Evolutionary conservation across 306 rosid species (phyloP), one percentile per base, ranked within the genome.

Genomic region (Arachis stenosperma): DNA sequence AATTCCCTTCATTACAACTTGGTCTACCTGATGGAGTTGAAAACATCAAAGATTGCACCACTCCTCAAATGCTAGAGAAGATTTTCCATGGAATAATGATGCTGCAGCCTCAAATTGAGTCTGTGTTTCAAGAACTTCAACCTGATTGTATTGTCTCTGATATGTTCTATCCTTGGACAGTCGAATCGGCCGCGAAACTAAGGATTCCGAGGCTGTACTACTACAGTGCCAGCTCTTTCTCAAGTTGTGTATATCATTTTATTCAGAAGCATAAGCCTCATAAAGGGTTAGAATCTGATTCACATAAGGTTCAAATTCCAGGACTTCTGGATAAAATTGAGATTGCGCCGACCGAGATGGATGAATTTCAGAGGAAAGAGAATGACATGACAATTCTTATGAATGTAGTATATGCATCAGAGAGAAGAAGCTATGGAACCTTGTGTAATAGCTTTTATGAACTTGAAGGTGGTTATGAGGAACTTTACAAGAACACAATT

Each of bases 381-480:
- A 50, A 1, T 43, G 0, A 5, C 0, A 5, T 0, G 1, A 4
- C 15, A 29, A 60, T 1, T 12, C 8, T 6, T 12, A 33, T 79
- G 50, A 50, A 73, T 2, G 52, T n/a, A 52, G 37, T 73, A 9
- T 67, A 6, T 46, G 66, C 67, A 17, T 52, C 83, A 59, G 71
- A 79, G 65, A 8, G 55, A 11, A 73, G 12, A 73, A 79, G 79
- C 71, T 79, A 79, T 73, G 83, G 83, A 7, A 15, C 79, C 1
- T 33, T 79, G 11, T 79, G 15, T 36, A 79, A 79, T 13, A 73
- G 70, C 64, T 79, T 73, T 52, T 60, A 67, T 15, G 83, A 73
- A 30, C 83, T 73, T 3, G 79, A 79, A 53, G 37, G 71, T 60
- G 75, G 73, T 11, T 79, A 79, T 67, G 79, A 59, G 54, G 8